Base-by-base conservation (phyloP, 1,284 basidiomycete species). In the Cutaneotrichosporon spelunceum region DNA sequence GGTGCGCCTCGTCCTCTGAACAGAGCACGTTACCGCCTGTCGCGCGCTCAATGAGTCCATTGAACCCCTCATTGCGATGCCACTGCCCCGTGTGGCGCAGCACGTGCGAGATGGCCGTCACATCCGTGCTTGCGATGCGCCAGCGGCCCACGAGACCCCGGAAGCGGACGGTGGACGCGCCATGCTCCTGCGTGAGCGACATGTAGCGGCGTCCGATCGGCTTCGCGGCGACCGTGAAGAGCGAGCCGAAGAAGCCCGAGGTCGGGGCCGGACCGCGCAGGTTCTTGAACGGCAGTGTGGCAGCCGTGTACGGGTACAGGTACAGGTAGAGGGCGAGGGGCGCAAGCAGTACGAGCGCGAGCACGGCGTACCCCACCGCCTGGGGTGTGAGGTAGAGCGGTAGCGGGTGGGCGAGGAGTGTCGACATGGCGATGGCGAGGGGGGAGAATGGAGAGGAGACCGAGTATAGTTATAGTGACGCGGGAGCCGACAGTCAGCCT, bases 31-130 rank as follows among this genome's bases (percentile, higher is more conserved):
- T 76, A n/a, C 67, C 68, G 3, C 79, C 79, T 0, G 79, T 65
- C 29, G 78, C 71, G 39, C 69, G 65, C 8, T 61, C 83, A 30
- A 90, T 78, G 55, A 80, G 80, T 42, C 84, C 82, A 26, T 84
- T 79, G 11, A 88, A 81, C 61, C 86, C 84, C 50, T 84, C 82
- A 1, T 87, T 86, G 70, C 88, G 89, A 23, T 85, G 86, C 70
- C 85, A 88, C 42, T 83, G 80, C 68, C 88, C 85, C 5, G 84
- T 81, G 60, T 83, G 81, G 14, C 80, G 78, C 55, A 89, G 82
- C 56, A 89, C 84, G 65, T 87, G 82, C 4, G 83, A 79, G 27
- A 88, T 75, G 0, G 87, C 86, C 26, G 80, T 75, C 0, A 83
- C 83, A 73, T 89, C 87, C 44, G 81, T 83, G 19, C 85, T 85